Evolutionary conservation across 148 eudicot genomes (phyloP), one percentile per base, ranked within the genome.

Genomic region (Chenopodium suecicum): DNA sequence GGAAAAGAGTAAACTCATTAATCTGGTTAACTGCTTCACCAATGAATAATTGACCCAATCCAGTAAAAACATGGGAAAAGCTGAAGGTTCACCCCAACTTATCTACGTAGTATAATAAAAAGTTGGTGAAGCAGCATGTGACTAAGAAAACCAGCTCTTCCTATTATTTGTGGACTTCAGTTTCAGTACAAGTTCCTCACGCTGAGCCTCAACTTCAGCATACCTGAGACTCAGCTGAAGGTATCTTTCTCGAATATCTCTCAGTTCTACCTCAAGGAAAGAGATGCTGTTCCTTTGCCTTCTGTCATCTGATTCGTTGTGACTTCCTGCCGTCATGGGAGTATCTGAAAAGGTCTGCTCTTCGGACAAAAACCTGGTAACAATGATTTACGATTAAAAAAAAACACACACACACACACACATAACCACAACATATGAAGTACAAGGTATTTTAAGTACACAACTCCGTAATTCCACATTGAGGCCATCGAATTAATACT

Each of bases 101-200:
- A 52, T 52, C 56, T 1, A 52, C 12, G 2, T 27, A 27, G 29
- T 27, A 27, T 27, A 31, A 14, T 11, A 52, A 9, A 52, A 14
- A 9, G 16, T 14, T 6, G 16, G 16, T 9, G 56, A 52, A 14
- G 16, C 13, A 52, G 56, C 12, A 52, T 52, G 70, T 46, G 82
- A 46, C 79, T 87, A 79, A 65, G 89, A 88, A 84, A 93, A 91
- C 93, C 94, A 90, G 70, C 90, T 91, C 89, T 83, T 87, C 79
- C 79, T 92, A 81, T 82, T 85, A 71, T 76, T 89, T 60, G 77
- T 77, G 74, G 91, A 77, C 82, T 87, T 95, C 70, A 95, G 93
- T 87, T 93, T 92, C 91, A 93, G 86, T 69, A 95, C 96, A 84
- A 95, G 97, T 83, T 92, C 94, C 89, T 91, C 97, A n/a, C 94